These are phyloP conservation scores for Kodamaea anthophila DNA, from an alignment of 1,139 yeast genomes.

Conservation along the genomic window DNA sequence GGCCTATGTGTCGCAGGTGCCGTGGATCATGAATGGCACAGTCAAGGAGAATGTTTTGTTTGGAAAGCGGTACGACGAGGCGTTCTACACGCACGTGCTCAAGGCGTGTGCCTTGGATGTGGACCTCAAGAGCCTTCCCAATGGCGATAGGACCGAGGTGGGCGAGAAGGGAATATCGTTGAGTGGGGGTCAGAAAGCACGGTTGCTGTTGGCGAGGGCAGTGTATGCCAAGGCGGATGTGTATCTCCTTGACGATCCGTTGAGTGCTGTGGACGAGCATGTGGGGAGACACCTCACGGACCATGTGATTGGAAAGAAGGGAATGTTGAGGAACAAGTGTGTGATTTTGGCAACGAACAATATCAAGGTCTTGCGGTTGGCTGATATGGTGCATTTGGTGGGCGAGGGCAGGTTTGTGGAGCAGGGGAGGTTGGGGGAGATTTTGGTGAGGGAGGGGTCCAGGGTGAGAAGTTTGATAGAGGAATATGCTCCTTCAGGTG, in stretches of 20 bases:
- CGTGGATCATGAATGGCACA: conserved; percentile 95
- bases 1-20: conserved; percentile 85
- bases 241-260: conserved; percentile 84
- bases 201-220: conserved; percentile 89
- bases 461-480: conserved; percentile 57
- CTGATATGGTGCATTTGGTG: conserved; percentile 67
- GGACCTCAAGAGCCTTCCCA: conserved; percentile 73
- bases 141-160: conserved; percentile 86
- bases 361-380: conserved; percentile 75
- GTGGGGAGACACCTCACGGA: conserved; percentile 81
- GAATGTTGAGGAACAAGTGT: conserved; percentile 71
- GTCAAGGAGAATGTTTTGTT: conserved; percentile 85
- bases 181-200: conserved; percentile 96
- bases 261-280: conserved; percentile 94
- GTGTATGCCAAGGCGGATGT: conserved; percentile 93
- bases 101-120: conserved; percentile 80
- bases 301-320: conserved; percentile 74
- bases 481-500: conserved; percentile 54
- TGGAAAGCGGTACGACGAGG: conserved; percentile 80
- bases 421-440: conserved; percentile 63
- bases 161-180: conserved; percentile 97
- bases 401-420: conserved; percentile 75
- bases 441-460: conserved; percentile 47
- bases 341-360: conserved; percentile 85
- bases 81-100: conserved; percentile 70